Evolutionary conservation across 2,329 filamentous ascomycete genomes (phyloP).

Genomic region (Penicillium aurantiogriseum): DNA sequence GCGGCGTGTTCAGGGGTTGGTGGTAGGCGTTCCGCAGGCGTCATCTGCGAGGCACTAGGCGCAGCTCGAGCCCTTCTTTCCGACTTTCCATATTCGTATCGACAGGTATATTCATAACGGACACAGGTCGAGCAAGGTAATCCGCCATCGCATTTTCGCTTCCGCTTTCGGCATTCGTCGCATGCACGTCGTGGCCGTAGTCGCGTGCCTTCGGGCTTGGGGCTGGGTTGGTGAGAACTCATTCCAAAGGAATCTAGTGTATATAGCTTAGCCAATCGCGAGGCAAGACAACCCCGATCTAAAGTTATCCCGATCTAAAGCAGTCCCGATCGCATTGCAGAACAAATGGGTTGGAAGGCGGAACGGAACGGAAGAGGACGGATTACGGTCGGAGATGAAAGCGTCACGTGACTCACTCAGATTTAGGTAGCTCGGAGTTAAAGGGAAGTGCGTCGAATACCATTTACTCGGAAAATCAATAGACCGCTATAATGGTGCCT

Average conservation of each 20-base stretch:
- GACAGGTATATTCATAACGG: constrained; percentile 19
- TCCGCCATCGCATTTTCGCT: constrained; percentile 21
- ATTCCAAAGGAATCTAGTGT: not conserved
- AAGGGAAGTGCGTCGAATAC: no score
- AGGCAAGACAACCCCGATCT: not conserved
- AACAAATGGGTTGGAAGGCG: not conserved
- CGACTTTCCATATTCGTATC: constrained; percentile 28
- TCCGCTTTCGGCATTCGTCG: constrained; percentile 7
- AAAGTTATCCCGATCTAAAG: not conserved
- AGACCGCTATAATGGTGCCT: no score
- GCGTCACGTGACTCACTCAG: not conserved
- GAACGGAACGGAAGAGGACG: not conserved
- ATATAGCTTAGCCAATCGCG: not conserved
- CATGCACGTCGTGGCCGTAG: not conserved
- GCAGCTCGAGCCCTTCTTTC: constrained; percentile 30
- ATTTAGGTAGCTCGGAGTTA: not conserved
- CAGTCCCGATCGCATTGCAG: not conserved
- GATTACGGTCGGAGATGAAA: not conserved
- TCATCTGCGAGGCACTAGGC: constrained; percentile 24
- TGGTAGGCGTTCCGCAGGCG: not conserved
- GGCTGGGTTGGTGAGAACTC: not conserved
- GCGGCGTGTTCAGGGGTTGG: not conserved
- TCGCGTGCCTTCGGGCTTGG: not conserved
- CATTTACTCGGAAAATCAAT: no score
- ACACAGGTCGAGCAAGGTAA: constrained; percentile 19